Base-by-base conservation (phyloP, 306 rosid species). In the Rosa chinensis region DNA sequence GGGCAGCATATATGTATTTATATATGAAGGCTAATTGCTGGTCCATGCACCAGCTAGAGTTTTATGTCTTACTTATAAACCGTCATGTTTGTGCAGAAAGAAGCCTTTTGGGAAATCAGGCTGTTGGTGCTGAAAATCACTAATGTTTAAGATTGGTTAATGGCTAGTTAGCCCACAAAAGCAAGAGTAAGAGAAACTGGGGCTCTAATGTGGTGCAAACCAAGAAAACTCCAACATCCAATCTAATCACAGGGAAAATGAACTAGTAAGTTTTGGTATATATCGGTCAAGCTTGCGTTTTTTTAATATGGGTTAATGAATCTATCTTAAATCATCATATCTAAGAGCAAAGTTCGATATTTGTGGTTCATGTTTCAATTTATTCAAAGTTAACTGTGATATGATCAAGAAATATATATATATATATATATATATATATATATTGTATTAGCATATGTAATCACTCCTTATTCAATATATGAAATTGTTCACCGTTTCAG, bases 11-110 rank as follows among this genome's bases (percentile, higher is more conserved):
- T 32, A 32, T 58, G 37, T 56, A 37, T 66, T 63, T 79, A 40
- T n/a, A 20, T 20, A 20, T 20, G 42, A 42, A 23, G 50, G 4
- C 44, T 42, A 23, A 14, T 14, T 45, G 13, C 42, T 78, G 62
- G 44, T 45, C 40, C 42, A 55, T 14, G 35, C 37, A 37, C 14
- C 28, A 58, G 42, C 43, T 49, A 23, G 32, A 20, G 69, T 8
- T 59, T 72, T 35, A 64, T 25, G 70, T 16, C 70, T 75, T 75
- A 44, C 44, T 44, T 61, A 75, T 44, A 25, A 75, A 12, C 53
- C 40, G 18, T 56, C 68, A 8, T 37, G 28, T 55, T 40, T 23
- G 18, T 13, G 39, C 9, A 42, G 50, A 17, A 55, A 21, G 37
- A 50, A 37, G 49, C 21, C 11, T 59, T 61, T 43, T 14, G 5